Conservation (phyloP, 352 stramenopile genomes). For the Globisporangium polare region DNA sequence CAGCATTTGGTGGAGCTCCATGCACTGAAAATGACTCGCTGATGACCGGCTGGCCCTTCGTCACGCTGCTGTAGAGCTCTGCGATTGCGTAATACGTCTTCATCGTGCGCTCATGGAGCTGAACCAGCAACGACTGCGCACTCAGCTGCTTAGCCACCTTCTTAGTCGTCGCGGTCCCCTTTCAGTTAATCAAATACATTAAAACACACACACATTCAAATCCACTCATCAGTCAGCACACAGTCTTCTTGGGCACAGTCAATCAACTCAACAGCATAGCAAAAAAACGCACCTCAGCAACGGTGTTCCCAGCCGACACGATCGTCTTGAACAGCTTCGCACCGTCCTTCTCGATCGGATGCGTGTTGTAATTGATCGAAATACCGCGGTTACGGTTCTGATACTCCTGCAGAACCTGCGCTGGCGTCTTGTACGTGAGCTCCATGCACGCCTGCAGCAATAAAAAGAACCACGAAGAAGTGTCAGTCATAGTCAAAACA, state of each 20-base stretch:
- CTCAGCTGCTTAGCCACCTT: conserved; percentile 79
- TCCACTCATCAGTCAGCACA: background rate
- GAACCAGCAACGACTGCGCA: conserved; percentile 62
- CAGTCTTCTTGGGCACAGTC: background rate
- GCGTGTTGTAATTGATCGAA: conserved; percentile 80
- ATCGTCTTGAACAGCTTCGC: conserved; percentile 82
- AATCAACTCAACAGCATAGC: conserved; percentile 1
- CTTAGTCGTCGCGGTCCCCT: conserved; percentile 76
- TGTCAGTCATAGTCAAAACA: background rate
- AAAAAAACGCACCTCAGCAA: conserved; percentile 48
- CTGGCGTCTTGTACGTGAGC: conserved; percentile 75
- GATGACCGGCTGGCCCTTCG: conserved; percentile 29
- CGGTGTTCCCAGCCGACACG: conserved; percentile 56
- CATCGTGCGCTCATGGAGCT: conserved; percentile 51
- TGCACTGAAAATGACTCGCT: conserved; percentile 19
- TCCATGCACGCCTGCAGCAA: conserved; percentile 60
- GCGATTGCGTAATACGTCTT: conserved; percentile 61
- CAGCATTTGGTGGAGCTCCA: background rate
- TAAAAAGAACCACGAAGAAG: background rate
- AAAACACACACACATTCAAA: background rate
- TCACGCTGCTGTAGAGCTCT: conserved; percentile 60
- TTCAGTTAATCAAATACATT: no score
- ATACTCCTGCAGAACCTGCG: conserved; percentile 84
- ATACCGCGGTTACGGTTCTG: conserved; percentile 77
- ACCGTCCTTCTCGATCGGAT: conserved; percentile 43